Evolutionary conservation across 257 asterid genomes (phyloP).

Genomic region (Rauvolfia tetraphylla): DNA sequence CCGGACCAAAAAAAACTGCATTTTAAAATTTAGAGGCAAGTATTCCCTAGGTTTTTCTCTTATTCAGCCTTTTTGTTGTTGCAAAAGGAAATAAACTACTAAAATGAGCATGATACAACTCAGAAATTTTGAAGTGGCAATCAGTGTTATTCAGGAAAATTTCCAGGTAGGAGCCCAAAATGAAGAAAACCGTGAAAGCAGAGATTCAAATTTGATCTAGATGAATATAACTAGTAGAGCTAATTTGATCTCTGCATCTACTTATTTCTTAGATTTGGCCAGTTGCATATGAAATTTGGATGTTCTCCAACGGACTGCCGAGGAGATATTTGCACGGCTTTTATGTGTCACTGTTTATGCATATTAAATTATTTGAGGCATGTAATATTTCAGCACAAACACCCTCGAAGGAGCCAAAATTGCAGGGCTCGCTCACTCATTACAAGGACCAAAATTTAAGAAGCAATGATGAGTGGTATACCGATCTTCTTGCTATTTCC

Average conservation of each 20-base stretch:
- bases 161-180: neutral
- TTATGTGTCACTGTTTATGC: neutral
- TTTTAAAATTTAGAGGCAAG: neutral
- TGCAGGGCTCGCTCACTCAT: neutral
- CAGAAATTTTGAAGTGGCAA: neutral
- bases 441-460: neutral
- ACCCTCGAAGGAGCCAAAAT: neutral
- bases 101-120: neutral
- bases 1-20: neutral
- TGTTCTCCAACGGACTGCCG: neutral
- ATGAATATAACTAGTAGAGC: neutral
- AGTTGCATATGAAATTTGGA: neutral
- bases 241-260: neutral
- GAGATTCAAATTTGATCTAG: neutral
- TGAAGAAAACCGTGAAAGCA: neutral
- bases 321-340: neutral
- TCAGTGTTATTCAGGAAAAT: neutral
- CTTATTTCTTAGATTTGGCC: neutral
- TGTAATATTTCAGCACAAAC: neutral
- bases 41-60: neutral
- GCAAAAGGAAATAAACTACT: neutral
- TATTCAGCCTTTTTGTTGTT: neutral
- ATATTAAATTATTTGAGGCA: neutral
- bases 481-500: slow-evolving; percentile 98
- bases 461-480: slow-evolving; percentile 20